Evolutionary conservation across 1,284 basidiomycete species (phyloP).

Genomic region (Moesziomyces parantarcticus): DNA sequence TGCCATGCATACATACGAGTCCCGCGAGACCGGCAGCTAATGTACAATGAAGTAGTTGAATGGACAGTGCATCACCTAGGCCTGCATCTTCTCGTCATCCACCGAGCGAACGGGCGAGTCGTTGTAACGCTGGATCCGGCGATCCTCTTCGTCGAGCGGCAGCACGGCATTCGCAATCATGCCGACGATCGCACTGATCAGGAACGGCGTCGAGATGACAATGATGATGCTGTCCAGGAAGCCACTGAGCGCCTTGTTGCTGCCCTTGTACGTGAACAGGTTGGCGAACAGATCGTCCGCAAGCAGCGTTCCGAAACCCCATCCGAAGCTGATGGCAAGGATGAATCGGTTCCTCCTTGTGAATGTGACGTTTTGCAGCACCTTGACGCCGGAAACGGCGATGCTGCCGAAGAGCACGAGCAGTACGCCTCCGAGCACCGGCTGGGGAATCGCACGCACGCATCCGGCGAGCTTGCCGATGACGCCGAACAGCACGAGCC

Average conservation of each 20-base stretch:
- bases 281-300: constrained; percentile 67
- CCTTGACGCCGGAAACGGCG: constrained; percentile 75
- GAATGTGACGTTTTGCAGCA: constrained; percentile 76
- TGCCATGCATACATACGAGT: not conserved
- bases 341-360: constrained; percentile 82
- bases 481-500: constrained; percentile 68
- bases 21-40: not conserved
- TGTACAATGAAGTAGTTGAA: not conserved
- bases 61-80: constrained; percentile 3
- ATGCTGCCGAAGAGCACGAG: constrained; percentile 69
- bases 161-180: constrained; percentile 54
- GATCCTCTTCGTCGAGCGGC: constrained; percentile 57
- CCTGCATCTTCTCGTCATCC: constrained; percentile 28
- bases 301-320: constrained; percentile 77
- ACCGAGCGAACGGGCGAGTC: constrained; percentile 2
- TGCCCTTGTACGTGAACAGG: constrained; percentile 69
- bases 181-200: constrained; percentile 74
- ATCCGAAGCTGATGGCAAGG: constrained; percentile 72
- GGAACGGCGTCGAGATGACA: constrained; percentile 73
- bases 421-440: constrained; percentile 78
- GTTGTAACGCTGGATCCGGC: constrained; percentile 8
- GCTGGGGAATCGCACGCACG: constrained; percentile 74
- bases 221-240: constrained; percentile 83
- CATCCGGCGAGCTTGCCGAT: constrained; percentile 81
- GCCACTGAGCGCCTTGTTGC: constrained; percentile 75